Evolutionary conservation across 495 filamentous ascomycete species (phyloP).

Genomic region (Daldinia childiae): DNA sequence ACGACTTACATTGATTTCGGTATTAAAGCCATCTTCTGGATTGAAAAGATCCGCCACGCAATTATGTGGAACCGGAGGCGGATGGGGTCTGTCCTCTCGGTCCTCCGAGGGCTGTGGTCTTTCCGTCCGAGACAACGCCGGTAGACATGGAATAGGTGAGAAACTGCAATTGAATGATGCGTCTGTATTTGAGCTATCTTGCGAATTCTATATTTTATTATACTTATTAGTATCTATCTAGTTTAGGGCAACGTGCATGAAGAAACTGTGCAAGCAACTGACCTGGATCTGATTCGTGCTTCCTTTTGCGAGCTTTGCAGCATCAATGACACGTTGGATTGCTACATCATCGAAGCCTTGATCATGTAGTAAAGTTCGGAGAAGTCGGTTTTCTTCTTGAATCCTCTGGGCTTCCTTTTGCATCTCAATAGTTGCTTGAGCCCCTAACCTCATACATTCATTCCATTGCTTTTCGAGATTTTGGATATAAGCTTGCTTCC

Average conservation of each 20-base stretch:
- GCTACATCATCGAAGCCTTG: slow-evolving; percentile 4
- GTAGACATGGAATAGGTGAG: not conserved
- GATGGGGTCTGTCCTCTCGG: not conserved
- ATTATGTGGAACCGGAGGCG: not conserved
- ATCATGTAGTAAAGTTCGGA: not conserved
- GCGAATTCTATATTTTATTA: not conserved
- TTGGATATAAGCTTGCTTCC: slow-evolving; percentile 9
- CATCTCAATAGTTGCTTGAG: slow-evolving; percentile 7
- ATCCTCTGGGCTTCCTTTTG: slow-evolving; percentile 1
- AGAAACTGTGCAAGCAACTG: not conserved
- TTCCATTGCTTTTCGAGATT: slow-evolving; percentile 8
- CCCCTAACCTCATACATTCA: slow-evolving; percentile 4
- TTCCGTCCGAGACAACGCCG: not conserved
- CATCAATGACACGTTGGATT: not conserved
- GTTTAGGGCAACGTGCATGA: not conserved
- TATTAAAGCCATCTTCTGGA: not conserved
- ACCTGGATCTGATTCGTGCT: not conserved
- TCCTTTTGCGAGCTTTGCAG: not conserved
- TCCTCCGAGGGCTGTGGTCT: not conserved
- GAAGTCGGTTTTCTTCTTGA: slow-evolving; percentile 1
- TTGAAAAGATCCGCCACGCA: not conserved
- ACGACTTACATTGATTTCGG: not conserved
- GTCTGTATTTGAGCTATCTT: not conserved
- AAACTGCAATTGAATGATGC: not conserved
- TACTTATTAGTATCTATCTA: not conserved